Evolutionary conservation across 768 basidiomycete species (phyloP).

Genomic region (Amanita phalloides): DNA sequence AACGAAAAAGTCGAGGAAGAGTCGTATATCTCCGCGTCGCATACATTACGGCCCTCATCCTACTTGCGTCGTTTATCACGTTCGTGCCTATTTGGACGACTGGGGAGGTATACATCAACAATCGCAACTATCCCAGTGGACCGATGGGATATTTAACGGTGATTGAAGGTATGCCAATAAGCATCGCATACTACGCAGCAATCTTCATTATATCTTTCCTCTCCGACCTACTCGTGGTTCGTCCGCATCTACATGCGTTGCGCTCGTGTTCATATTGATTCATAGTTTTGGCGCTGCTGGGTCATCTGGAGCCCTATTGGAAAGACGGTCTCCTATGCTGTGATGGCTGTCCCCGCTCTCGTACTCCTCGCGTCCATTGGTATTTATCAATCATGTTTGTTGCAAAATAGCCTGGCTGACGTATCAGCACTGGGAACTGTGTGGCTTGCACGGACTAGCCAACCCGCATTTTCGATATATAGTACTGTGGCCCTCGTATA

Average conservation of each 20-base stretch:
- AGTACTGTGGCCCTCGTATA: constrained; percentile 12
- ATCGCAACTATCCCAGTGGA: constrained; percentile 29
- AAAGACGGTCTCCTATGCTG: constrained; percentile 13
- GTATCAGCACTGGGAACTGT: background rate
- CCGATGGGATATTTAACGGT: constrained; percentile 34
- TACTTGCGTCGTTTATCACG: constrained; percentile 26
- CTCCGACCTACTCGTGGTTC: constrained; percentile 25
- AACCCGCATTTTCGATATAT: constrained; percentile 19
- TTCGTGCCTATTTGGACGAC: constrained; percentile 29
- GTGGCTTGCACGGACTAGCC: background rate
- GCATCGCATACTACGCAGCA: constrained; percentile 27
- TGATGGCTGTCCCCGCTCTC: constrained; percentile 18
- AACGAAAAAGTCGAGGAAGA: background rate
- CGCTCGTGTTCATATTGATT: constrained; percentile 18
- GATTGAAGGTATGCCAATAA: constrained; percentile 28
- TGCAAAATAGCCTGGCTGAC: background rate
- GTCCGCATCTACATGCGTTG: constrained; percentile 13
- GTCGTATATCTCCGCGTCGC: constrained; percentile 13
- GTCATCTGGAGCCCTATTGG: constrained; percentile 23
- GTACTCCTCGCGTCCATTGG: constrained; percentile 20
- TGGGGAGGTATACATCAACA: constrained; percentile 31
- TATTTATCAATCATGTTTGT: background rate
- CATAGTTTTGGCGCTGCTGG: constrained; percentile 15
- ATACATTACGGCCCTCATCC: constrained; percentile 26
- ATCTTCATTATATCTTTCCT: constrained; percentile 32